Evolutionary conservation across 2,329 filamentous ascomycete species (phyloP).

Genomic region (Chaetomium strumarium): DNA sequence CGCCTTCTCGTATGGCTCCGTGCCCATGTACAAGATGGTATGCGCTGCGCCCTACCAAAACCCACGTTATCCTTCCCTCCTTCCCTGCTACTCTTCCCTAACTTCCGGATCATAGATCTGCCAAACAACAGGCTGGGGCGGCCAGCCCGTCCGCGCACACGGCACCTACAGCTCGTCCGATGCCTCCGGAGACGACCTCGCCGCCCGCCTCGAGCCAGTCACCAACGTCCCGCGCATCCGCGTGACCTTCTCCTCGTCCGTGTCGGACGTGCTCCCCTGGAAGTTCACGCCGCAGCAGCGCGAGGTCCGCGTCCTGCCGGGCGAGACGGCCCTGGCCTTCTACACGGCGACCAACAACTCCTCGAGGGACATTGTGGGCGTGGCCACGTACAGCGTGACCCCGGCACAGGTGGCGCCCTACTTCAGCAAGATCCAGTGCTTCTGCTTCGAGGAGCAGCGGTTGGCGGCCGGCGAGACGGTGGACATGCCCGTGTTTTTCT

Average conservation of each 20-base stretch:
- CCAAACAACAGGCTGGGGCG: conserved; percentile 84
- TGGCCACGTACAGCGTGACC: conserved; percentile 95
- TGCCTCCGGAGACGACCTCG: conserved; percentile 52
- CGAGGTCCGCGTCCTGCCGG: conserved; percentile 89
- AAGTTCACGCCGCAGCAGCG: conserved; percentile 96
- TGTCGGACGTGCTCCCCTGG: conserved; percentile 93
- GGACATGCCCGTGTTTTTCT: conserved; percentile 99
- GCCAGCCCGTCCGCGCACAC: conserved; percentile 82
- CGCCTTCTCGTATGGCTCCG: conserved; percentile 74
- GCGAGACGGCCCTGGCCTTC: conserved; percentile 94
- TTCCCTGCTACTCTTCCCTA: not conserved
- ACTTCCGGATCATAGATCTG: conserved; percentile 54
- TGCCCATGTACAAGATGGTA: conserved; percentile 85
- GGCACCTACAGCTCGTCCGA: conserved; percentile 34
- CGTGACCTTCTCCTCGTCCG: conserved; percentile 92
- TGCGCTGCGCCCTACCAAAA: not conserved
- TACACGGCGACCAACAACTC: conserved; percentile 94
- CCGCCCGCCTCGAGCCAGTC: conserved; percentile 73
- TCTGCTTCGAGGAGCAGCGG: conserved; percentile 96
- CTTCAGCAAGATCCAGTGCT: conserved; percentile 99
- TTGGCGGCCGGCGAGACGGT: conserved; percentile 93
- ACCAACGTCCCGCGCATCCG: conserved; percentile 76
- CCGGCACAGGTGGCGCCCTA: conserved; percentile 94
- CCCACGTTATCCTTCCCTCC: not conserved
- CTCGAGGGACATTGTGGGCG: conserved; percentile 89